Evolutionary conservation across 2,329 filamentous ascomycete species (phyloP).

Genomic region (Cladophialophora exuberans): DNA sequence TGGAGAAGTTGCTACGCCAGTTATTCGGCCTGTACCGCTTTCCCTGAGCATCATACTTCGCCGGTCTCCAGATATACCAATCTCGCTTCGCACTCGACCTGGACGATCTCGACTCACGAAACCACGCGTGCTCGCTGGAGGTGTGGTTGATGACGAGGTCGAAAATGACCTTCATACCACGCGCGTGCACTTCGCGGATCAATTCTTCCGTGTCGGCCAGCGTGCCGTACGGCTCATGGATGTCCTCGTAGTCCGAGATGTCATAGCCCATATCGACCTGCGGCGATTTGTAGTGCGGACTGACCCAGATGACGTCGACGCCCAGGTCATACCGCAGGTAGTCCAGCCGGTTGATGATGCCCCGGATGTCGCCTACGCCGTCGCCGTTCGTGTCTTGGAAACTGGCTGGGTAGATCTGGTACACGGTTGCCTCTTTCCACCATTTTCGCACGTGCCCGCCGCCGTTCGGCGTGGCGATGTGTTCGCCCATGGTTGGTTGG

Average conservation of each 20-base stretch:
- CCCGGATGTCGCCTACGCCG: conserved; percentile 64
- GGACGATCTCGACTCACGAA: conserved; percentile 63
- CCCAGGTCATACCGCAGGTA: conserved; percentile 66
- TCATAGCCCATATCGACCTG: conserved; percentile 74
- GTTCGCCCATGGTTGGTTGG: too few relatives aligned
- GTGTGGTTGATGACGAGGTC: conserved; percentile 77
- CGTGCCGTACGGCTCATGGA: conserved; percentile 65
- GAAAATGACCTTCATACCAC: conserved; percentile 69
- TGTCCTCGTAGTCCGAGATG: conserved; percentile 65
- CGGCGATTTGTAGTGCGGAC: conserved; percentile 67
- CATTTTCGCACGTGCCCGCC: conserved; percentile 44
- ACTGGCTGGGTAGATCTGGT: conserved; percentile 64
- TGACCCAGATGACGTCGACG: conserved; percentile 68
- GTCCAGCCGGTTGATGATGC: conserved; percentile 65
- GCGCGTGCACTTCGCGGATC: conserved; percentile 58
- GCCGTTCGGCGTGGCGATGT: too few relatives aligned
- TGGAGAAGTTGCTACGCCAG: conserved; percentile 65
- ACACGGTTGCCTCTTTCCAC: conserved; percentile 66
- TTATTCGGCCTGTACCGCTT: conserved; percentile 70
- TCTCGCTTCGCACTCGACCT: conserved; percentile 63
- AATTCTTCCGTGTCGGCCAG: conserved; percentile 63
- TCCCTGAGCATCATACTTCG: conserved; percentile 55
- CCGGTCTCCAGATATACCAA: conserved; percentile 63
- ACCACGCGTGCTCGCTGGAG: conserved; percentile 69
- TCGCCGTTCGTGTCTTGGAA: conserved; percentile 63